Conservation (phyloP, 2,329 filamentous ascomycete genomes). For the Alternaria panax region DNA sequence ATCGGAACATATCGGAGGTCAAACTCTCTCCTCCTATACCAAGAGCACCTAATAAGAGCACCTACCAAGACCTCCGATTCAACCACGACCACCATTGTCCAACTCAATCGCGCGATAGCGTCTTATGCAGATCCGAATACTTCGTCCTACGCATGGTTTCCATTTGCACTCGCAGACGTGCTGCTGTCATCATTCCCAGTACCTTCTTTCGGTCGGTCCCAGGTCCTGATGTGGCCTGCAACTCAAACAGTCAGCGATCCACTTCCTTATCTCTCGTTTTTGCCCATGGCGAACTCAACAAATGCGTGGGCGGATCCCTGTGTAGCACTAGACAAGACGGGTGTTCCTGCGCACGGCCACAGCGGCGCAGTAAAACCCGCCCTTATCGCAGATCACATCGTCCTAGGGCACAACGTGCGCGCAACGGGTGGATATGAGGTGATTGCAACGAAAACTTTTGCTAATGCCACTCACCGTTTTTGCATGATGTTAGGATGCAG, state of each 20-base stretch:
- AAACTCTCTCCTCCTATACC: background rate
- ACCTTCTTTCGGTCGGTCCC: slow-evolving; percentile 68
- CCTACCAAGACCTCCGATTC: slow-evolving; percentile 5
- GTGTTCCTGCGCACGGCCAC: slow-evolving; percentile 38
- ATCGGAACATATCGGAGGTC: slow-evolving; percentile 22
- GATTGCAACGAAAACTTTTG: slow-evolving; percentile 19
- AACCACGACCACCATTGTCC: background rate
- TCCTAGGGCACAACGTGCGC: slow-evolving; percentile 13
- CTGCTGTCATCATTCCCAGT: slow-evolving; percentile 45
- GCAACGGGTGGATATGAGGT: slow-evolving; percentile 14
- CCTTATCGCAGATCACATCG: slow-evolving; percentile 30
- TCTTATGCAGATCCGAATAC: background rate
- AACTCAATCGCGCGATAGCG: background rate
- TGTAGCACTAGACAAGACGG: slow-evolving; percentile 15
- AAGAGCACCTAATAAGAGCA: slow-evolving; percentile 1
- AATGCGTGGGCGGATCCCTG: slow-evolving; percentile 12
- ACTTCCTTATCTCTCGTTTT: slow-evolving; percentile 25
- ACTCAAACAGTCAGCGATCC: slow-evolving; percentile 26
- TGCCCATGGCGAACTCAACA: slow-evolving; percentile 23
- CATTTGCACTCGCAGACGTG: slow-evolving; percentile 35
- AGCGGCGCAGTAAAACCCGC: slow-evolving; percentile 24
- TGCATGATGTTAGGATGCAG: slow-evolving; percentile 90
- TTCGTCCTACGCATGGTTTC: slow-evolving; percentile 16
- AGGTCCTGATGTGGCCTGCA: slow-evolving; percentile 76
- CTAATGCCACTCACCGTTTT: slow-evolving; percentile 71